Evolutionary conservation across 2,329 filamentous ascomycete species (phyloP), one percentile per base, ranked within the genome.

Genomic region (Orbilia quercus): DNA sequence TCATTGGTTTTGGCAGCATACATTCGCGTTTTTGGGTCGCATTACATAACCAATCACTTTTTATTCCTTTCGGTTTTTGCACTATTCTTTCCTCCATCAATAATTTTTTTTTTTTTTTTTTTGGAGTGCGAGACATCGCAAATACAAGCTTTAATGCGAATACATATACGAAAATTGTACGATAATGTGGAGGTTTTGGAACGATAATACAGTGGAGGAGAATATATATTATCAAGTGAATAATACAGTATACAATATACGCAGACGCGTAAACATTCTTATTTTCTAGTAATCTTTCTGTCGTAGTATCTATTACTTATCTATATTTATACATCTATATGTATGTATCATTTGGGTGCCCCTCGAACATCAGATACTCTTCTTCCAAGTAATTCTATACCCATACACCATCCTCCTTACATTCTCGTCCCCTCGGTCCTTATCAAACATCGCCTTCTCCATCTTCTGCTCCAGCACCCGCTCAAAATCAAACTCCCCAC

Each of bases 361-460:
- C n/a, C n/a, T n/a, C n/a, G 36, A 14, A 40, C 14, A 40, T 40
- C 36, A 40, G 42, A 22, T n/a, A 45, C 4, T 16, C 23, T 62
- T 63, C 42, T 64, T 71, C 66, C 66, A 71, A n/a, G 66, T 71
- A 14, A 71, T 31, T 22, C 23, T 57, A 14, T 58, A 71, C 14
- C 66, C 66, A 42, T 63, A 71, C 1, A 71, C 66, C 31, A 53
- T 64, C 12, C 53, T 42, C 1, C 59, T 50, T 9, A 71, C 38
- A 38, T 62, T 88, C 85, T 81, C 94, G 80, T 87, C 86, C 38
- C 94, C 94, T 14, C 89, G 90, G 79, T 97, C 93, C 77, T 92
- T 86, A 78, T 93, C 91, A 81, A 98, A 97, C 83, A 98, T 88
- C 75, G 93, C 90, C 79, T 89, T 89, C 36, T 94, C 91, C 87